These are phyloP conservation scores for Fusarium burgessii DNA, from an alignment of 2,329 filamentous ascomycete genomes.

Conservation along the genomic window DNA sequence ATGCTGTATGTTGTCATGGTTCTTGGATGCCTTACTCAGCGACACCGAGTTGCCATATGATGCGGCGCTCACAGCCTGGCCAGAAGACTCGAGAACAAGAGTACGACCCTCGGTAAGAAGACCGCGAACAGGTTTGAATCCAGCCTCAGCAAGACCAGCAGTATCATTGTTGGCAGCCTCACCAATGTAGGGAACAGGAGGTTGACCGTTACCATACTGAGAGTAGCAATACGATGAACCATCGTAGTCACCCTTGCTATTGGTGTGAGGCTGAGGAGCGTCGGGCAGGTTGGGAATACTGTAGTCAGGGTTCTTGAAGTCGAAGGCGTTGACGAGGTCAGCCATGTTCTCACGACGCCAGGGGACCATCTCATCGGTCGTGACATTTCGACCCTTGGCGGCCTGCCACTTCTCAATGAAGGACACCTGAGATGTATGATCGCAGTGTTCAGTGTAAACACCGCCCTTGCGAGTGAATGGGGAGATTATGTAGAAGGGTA, in stretches of 20 bases:
- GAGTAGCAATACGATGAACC: not conserved
- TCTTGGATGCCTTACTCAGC: not conserved
- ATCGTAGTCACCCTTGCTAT: constrained; percentile 9
- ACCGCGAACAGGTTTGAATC: constrained; percentile 8
- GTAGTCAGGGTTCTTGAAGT: constrained; percentile 7
- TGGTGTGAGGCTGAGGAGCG: not conserved
- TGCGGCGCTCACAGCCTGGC: not conserved
- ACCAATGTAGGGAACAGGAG: not conserved
- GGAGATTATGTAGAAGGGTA: constrained; percentile 13
- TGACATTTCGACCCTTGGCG: constrained; percentile 12
- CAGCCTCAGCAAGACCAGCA: not conserved
- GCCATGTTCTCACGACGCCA: constrained; percentile 24
- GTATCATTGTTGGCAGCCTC: not conserved
- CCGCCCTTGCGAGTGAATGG: constrained; percentile 14
- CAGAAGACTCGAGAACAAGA: not conserved
- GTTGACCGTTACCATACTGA: not conserved
- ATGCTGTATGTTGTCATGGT: not conserved
- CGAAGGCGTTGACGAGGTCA: constrained; percentile 13
- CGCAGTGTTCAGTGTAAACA: constrained; percentile 14
- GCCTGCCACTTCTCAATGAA: constrained; percentile 21
- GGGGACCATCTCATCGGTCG: not conserved
- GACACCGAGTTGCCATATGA: not conserved
- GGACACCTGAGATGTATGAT: not conserved
- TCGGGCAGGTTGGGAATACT: not conserved
- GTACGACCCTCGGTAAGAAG: not conserved